Evolutionary conservation across 2,329 filamentous ascomycete species (phyloP), one percentile per base, ranked within the genome.

Genomic region (Thielaviopsis euricoi): DNA sequence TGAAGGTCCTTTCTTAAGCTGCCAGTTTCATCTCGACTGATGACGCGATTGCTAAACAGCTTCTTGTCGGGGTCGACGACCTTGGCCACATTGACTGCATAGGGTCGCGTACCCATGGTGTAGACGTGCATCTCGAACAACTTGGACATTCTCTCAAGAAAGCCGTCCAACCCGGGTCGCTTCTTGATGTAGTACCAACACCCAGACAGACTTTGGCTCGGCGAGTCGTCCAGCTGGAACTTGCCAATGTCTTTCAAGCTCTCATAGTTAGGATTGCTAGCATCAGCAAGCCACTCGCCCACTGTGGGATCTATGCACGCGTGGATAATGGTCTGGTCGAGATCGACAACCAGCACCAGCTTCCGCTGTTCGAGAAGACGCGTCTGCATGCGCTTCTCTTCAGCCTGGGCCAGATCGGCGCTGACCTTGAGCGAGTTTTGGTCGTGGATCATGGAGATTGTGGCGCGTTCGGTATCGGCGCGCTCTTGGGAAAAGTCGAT

Each of bases 131-230:
- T 76, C 72, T 98, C 93, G 71, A 93, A 98, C 65, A 93, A 74
- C 65, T 83, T 78, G 0, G 89, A 81, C 53, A 96, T 78, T 56
- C 81, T 80, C 60, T 86, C 76, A 53, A 98, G 76, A 66, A 98
- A 98, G 49, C 85, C 80, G 62, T 82, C 76, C 55, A 97, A 73
- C 2, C 90, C 89, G 0, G 93, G 93, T 40, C 93, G 87, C 73
- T 95, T 82, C 74, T 98, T 98, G 74, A 98, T 95, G 71, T 97
- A 98, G 71, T 98, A 98, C 79, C 86, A 95, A 67, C 86, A 91
- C n/a, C 83, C 84, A 53, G 80, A 77, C 1, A 80, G 73, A 61
- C 85, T 85, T 23, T 83, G 80, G 1, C 85, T 85, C 0, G 84
- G 86, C 64, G 96, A 89, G 62, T 98, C 91, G 50, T 84, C 79